Percentiles rank a stretch among this genome's conserved stretches.
Evolutionary conservation across 2,329 filamentous ascomycete genomes (phyloP).

Genomic region (Colletotrichum lindemuthianum): DNA sequence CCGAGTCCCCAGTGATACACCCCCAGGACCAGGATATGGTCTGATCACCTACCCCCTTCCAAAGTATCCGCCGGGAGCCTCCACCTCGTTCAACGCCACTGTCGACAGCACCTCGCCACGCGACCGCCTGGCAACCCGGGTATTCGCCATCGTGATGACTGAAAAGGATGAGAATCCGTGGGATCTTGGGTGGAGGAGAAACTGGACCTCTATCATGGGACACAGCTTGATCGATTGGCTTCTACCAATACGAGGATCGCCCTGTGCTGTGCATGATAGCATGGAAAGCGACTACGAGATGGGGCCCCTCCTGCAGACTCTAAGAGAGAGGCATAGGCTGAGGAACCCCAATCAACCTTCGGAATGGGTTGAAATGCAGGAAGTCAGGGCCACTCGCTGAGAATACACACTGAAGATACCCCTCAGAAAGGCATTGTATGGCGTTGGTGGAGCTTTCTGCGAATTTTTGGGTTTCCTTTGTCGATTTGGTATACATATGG

Average conservation of each 20-base stretch:
- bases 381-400: slow-evolving; percentile 23
- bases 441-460: slow-evolving; percentile 2
- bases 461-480: not conserved
- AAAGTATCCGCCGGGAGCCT: slow-evolving; percentile 37
- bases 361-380: slow-evolving; percentile 44
- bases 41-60: slow-evolving; percentile 70
- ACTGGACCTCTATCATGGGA: slow-evolving; percentile 86
- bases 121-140: slow-evolving; percentile 64
- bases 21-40: slow-evolving; percentile 52
- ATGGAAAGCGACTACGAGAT: slow-evolving; percentile 74
- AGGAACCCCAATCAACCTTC: slow-evolving; percentile 38
- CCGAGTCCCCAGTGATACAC: slow-evolving; percentile 66
- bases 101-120: slow-evolving; percentile 25
- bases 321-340: slow-evolving; percentile 59
- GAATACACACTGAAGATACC: slow-evolving; percentile 17
- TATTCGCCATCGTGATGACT: slow-evolving; percentile 83
- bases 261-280: slow-evolving; percentile 75
- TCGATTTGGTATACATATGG: not conserved
- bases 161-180: slow-evolving; percentile 84
- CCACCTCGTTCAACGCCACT: slow-evolving; percentile 12
- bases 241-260: slow-evolving; percentile 78
- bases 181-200: slow-evolving; percentile 75
- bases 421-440: not conserved
- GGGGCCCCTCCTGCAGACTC: slow-evolving; percentile 67
- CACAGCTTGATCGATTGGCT: slow-evolving; percentile 78